Base-by-base conservation (phyloP, 2,329 filamentous ascomycete genomes). In the Aspergillus sp. region DNA sequence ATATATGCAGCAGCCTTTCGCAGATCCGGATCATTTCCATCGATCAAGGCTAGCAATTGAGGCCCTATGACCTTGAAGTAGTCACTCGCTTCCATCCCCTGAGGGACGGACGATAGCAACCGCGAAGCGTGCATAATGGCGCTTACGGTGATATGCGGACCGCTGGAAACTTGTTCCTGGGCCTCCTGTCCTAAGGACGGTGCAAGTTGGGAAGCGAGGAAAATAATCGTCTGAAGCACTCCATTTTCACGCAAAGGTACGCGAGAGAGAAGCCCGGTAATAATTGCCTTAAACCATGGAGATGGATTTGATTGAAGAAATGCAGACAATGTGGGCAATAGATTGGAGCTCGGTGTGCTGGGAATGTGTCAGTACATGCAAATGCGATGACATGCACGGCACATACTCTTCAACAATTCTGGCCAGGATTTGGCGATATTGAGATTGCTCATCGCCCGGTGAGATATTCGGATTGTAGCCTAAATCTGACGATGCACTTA, bases 61-160 rank as follows among this genome's bases (percentile, higher is more conserved):
- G 76, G 72, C 12, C 69, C 72, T 55, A 78, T 72, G n/a, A 65
- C 66, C 2, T 59, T 58, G 39, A 78, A 76, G 57, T 77, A 78
- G n/a, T 57, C 49, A 12, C 57, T 51, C 6, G 74, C 59, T 5
- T 75, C 67, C 62, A 74, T 68, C 13, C 65, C 70, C 26, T 73
- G 71, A 0, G 76, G 76, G 4, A 78, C 72, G 42, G 75, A 76
- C 1, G 75, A 76, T 7, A 78, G 66, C 18, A 78, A 60, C 26
- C 69, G 70, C 4, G 76, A 78, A 2, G 71, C 73, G 47, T 77
- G 76, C 74, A 77, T 77, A 9, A 78, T 77, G 2, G 74, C 73
- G 54, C 77, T 73, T 5, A 78, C 71, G 3, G 76, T 78, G 17
- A 78, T 71, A 50, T 70, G 70, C 11, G 76, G 74, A 0, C 74